Percentiles rank a stretch among this genome's conserved stretches.
Evolutionary conservation across 1,284 basidiomycete genomes (phyloP).

Genomic region (Boletus subluridellus): DNA sequence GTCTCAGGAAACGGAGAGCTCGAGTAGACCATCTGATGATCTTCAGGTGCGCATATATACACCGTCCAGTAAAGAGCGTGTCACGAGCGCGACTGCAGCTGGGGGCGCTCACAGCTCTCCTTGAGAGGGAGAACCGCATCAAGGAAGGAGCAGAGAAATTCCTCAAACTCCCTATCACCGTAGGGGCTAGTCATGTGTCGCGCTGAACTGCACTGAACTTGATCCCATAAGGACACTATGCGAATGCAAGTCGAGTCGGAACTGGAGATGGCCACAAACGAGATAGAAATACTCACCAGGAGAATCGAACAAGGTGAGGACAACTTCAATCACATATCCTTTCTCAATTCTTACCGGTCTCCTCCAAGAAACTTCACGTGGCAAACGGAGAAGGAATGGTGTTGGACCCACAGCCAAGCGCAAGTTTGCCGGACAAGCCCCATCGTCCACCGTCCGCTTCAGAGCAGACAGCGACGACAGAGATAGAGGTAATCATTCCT

Average conservation of each 20-base stretch:
- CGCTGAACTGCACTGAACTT: constrained; percentile 9
- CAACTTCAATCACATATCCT: background rate
- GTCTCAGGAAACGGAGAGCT: constrained; percentile 26
- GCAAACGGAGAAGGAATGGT: constrained; percentile 38
- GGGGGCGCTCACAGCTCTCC: constrained; percentile 59
- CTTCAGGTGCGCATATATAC: constrained; percentile 28
- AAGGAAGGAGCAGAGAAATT: constrained; percentile 85
- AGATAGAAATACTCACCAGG: constrained; percentile 63
- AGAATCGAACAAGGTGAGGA: constrained; percentile 60
- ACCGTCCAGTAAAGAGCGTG: background rate
- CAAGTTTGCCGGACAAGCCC: constrained; percentile 39
- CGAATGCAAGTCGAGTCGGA: constrained; percentile 74
- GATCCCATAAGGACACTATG: constrained; percentile 50
- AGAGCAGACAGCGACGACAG: constrained; percentile 41
- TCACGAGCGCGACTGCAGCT: constrained; percentile 45
- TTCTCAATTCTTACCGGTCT: background rate
- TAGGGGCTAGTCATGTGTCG: constrained; percentile 33
- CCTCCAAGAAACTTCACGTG: constrained; percentile 40
- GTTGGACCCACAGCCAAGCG: constrained; percentile 34
- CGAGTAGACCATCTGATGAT: constrained; percentile 26
- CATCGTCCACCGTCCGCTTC: constrained; percentile 25
- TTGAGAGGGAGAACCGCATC: constrained; percentile 72
- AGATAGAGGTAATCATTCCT: constrained; percentile 26
- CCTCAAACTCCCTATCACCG: constrained; percentile 62
- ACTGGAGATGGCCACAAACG: constrained; percentile 65